These are phyloP conservation scores for Candida insectorum DNA, from an alignment of 805 yeast species.

Conservation along the genomic window DNA sequence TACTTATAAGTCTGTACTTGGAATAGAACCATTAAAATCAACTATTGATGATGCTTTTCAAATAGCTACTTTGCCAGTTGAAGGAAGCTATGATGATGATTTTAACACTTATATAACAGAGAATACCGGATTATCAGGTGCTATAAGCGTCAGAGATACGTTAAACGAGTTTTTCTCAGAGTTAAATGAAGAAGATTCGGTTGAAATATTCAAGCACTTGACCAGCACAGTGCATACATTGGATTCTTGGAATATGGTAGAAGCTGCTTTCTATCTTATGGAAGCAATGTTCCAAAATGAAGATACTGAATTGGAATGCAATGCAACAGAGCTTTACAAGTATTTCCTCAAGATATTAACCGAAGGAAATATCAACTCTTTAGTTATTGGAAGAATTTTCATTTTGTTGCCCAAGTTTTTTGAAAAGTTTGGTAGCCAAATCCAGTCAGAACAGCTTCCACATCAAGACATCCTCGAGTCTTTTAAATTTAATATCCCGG, in stretches of 20 bases:
- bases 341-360: conserved; percentile 17
- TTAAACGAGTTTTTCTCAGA: conserved; percentile 55
- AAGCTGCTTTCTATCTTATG: conserved; percentile 39
- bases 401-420: conserved; percentile 55
- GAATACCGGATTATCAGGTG: conserved; percentile 65
- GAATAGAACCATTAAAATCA: conserved; percentile 10
- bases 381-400: conserved; percentile 48
- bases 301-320: conserved; percentile 19
- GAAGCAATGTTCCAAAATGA: conserved; percentile 43
- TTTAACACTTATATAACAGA: conserved; percentile 69
- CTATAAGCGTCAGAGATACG: conserved; percentile 55
- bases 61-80: conserved; percentile 41
- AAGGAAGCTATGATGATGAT: conserved; percentile 54
- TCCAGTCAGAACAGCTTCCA: conserved; percentile 9
- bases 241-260: conserved; percentile 29
- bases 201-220: conserved; percentile 14
- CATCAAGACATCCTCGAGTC: background rate
- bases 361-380: conserved; percentile 14
- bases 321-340: conserved; percentile 12
- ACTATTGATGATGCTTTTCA: conserved; percentile 26
- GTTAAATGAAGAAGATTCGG: conserved; percentile 40
- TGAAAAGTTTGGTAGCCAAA: conserved; percentile 43
- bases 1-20: conserved; percentile 15
- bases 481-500: conserved; percentile 20
- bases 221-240: background rate